Conservation (phyloP, 768 basidiomycete species). For the Cystofilobasidium capitatum region DNA sequence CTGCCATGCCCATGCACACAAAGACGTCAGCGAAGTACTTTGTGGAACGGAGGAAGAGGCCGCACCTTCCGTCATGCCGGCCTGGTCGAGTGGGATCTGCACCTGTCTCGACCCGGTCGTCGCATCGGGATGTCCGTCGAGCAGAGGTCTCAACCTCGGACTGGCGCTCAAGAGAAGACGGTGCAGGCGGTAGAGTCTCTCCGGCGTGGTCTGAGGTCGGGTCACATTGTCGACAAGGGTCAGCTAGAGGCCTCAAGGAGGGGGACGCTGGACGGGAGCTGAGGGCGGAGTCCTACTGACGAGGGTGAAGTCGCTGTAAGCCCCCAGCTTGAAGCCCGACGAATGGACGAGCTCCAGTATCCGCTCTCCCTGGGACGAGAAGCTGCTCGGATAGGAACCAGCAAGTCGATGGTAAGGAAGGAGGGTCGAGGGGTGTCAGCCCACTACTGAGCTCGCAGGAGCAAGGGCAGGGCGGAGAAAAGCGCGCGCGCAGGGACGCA, state of each 20-base stretch:
- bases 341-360: too few species aligned
- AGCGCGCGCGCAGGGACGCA: too few species aligned
- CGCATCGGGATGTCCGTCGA: not conserved
- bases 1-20: not conserved
- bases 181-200: not conserved
- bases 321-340: too few species aligned
- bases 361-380: too few species aligned
- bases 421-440: too few species aligned
- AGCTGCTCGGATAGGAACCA: too few species aligned
- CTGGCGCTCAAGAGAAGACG: not conserved
- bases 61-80: constrained; percentile 4
- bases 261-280: not conserved
- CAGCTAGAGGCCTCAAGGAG: not conserved
- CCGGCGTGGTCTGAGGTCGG: not conserved
- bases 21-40: not conserved
- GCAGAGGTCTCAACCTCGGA: not conserved
- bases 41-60: not conserved
- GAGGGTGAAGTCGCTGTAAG: too few species aligned
- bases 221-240: not conserved
- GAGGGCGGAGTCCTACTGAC: too few species aligned
- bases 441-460: too few species aligned
- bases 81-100: not conserved
- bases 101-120: not conserved
- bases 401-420: too few species aligned
- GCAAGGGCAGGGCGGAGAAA: too few species aligned